These are phyloP conservation scores for Vanrija sp. DNA, from an alignment of 1,284 basidiomycete species.

Conservation along the genomic window DNA sequence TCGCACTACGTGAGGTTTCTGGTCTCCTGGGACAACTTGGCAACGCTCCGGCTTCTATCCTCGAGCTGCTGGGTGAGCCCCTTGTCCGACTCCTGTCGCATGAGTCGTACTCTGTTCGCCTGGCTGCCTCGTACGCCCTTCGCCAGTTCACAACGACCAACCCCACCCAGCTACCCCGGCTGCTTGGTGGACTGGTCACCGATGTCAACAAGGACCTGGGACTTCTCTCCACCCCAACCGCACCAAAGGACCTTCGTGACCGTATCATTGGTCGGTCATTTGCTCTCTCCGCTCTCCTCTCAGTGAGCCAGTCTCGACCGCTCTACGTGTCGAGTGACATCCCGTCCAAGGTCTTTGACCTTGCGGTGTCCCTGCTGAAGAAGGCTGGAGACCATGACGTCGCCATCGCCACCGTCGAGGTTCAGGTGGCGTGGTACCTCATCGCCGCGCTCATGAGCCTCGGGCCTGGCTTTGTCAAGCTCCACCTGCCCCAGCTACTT, in stretches of 20 bases:
- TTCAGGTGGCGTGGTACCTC: slow-evolving; percentile 91
- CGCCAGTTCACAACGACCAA: slow-evolving; percentile 86
- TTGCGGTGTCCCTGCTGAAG: slow-evolving; percentile 85
- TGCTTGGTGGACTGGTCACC: slow-evolving; percentile 76
- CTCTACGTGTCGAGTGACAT: slow-evolving; percentile 94
- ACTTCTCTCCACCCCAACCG: slow-evolving; percentile 57
- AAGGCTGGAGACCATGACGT: slow-evolving; percentile 87
- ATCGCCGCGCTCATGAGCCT: slow-evolving; percentile 88
- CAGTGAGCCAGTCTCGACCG: slow-evolving; percentile 78
- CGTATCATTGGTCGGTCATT: slow-evolving; percentile 83
- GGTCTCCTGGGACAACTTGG: slow-evolving; percentile 84
- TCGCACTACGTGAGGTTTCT: slow-evolving; percentile 78
- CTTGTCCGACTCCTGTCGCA: slow-evolving; percentile 80
- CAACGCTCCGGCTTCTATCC: slow-evolving; percentile 81
- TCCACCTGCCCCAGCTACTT: slow-evolving; percentile 85
- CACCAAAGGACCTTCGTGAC: slow-evolving; percentile 66
- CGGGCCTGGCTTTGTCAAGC: slow-evolving; percentile 87
- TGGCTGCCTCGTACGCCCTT: slow-evolving; percentile 81
- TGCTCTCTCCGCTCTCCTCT: slow-evolving; percentile 80
- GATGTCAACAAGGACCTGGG: slow-evolving; percentile 66
- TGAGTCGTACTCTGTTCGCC: slow-evolving; percentile 78
- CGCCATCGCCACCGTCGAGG: slow-evolving; percentile 72
- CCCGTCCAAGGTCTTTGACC: slow-evolving; percentile 82
- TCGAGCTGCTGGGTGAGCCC: slow-evolving; percentile 84
- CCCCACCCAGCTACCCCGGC: slow-evolving; percentile 74